Evolutionary conservation across 2,329 filamentous ascomycete species (phyloP), one percentile per base, ranked within the genome.

Genomic region (Triangularia setosa): DNA sequence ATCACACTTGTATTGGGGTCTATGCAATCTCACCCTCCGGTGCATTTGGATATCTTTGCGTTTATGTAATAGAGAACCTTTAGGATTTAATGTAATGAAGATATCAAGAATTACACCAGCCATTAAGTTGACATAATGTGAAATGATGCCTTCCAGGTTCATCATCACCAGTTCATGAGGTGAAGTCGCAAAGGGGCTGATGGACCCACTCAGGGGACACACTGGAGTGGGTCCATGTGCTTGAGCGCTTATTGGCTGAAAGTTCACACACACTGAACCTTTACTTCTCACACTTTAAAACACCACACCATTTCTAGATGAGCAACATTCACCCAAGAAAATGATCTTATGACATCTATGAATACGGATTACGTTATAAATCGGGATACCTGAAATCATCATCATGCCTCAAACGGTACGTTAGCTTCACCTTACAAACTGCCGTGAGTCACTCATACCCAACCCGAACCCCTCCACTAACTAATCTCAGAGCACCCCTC

Each of bases 331-430:
- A 59, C 18, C 12, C 4, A 44, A 3, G 11, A 58, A 59, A 48
- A 59, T 59, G 57, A 59, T 59, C 8, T 59, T 59, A 59, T 59
- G 57, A 59, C 30, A 59, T n/a, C 25, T 25, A 59, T 24, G 33
- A 59, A 59, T 24, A 24, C 28, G 40, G 4, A 24, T 59, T 8
- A 25, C 18, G 4, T 59, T 44, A 24, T 24, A 6, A 18, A 11
- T 14, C 9, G 6, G 40, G 6, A 40, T 48, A 7, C 27, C 11
- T n/a, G 2, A 30, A 6, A 14, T n/a, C n/a, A 48, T 30, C 55
- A 62, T n/a, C 2, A 69, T 69, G 68, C 44, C 64, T 54, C 63
- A 61, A 62, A 62, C 54, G 48, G 68, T 69, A 59, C 35, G 28
- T 35, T n/a, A 9, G 5, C 40, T 21, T 48, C 18, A 21, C 3